These are phyloP conservation scores for Aspergillus eucalypticola DNA, from an alignment of 2,329 filamentous ascomycete genomes.

Conservation along the genomic window DNA sequence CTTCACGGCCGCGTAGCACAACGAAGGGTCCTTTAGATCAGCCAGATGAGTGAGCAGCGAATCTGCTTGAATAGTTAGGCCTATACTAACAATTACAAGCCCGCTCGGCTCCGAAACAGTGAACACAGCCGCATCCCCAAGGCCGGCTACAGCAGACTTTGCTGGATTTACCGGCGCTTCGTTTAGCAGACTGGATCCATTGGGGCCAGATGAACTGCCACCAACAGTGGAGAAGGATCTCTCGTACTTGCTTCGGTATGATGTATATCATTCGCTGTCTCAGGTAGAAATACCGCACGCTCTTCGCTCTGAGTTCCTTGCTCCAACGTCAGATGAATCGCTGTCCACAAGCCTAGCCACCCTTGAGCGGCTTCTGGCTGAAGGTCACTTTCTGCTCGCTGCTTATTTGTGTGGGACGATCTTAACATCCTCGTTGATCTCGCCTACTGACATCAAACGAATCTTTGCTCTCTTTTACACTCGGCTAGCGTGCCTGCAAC, in stretches of 20 bases:
- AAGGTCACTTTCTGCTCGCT: constrained; percentile 77
- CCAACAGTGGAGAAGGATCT: constrained; percentile 67
- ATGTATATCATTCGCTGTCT: constrained; percentile 80
- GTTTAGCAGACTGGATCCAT: constrained; percentile 38
- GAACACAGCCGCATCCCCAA: constrained; percentile 20
- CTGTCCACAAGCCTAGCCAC: constrained; percentile 36
- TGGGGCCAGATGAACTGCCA: constrained; percentile 34
- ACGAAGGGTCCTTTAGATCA: constrained; percentile 78
- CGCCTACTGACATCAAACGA: constrained; percentile 56
- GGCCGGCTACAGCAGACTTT: constrained; percentile 17
- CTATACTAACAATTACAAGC: constrained; percentile 23
- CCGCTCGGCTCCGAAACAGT: constrained; percentile 26
- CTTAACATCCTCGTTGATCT: constrained; percentile 44
- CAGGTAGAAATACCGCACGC: constrained; percentile 60
- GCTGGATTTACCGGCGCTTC: constrained; percentile 29
- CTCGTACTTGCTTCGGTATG: constrained; percentile 73
- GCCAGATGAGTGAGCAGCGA: constrained; percentile 64
- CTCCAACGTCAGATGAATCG: constrained; percentile 63
- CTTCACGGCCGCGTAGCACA: constrained; percentile 48
- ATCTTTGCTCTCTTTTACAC: constrained; percentile 81
- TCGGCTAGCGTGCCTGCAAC: constrained; percentile 76
- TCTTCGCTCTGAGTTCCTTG: constrained; percentile 68
- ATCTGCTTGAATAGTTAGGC: not conserved
- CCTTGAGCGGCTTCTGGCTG: constrained; percentile 66
- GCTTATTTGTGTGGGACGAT: constrained; percentile 54